A percentile compares a stretch with the other conserved stretches of the same genome.
Evolutionary conservation across 352 stramenopile genomes (phyloP).

Genomic region (Globisporangium middletonii): DNA sequence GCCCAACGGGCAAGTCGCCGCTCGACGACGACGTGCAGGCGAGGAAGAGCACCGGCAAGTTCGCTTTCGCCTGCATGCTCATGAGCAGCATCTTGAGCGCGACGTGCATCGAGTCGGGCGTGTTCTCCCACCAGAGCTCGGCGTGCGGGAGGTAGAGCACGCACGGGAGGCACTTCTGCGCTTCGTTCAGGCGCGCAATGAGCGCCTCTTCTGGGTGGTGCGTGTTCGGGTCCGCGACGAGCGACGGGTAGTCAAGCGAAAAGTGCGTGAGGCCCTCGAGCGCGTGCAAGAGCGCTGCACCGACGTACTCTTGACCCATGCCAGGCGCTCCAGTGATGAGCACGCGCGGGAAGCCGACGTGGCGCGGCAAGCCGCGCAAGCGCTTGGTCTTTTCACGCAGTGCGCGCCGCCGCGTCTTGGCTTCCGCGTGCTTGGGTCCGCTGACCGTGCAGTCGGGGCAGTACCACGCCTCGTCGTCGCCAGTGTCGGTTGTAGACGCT

Average conservation of each 20-base stretch:
- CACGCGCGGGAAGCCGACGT: constrained; percentile 62
- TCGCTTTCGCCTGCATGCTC: constrained; percentile 58
- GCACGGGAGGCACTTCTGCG: constrained; percentile 70
- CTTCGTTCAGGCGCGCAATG: constrained; percentile 60
- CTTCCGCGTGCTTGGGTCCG: constrained; percentile 15
- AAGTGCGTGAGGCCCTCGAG: constrained; percentile 76
- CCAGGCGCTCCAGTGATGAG: constrained; percentile 49
- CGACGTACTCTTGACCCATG: constrained; percentile 75
- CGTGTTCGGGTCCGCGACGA: constrained; percentile 63
- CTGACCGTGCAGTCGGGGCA: constrained; percentile 42
- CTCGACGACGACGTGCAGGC: constrained; percentile 46
- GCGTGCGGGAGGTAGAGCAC: constrained; percentile 75
- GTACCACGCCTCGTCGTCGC: constrained; percentile 32
- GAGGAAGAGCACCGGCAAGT: constrained; percentile 75
- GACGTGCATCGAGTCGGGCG: constrained; percentile 62
- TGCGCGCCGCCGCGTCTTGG: constrained; percentile 19
- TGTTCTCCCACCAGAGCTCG: constrained; percentile 75
- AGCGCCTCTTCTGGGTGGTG: constrained; percentile 74
- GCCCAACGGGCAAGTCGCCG: constrained; percentile 31
- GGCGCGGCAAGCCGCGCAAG: constrained; percentile 28
- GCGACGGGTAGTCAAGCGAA: constrained; percentile 72
- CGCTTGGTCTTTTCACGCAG: constrained; percentile 22
- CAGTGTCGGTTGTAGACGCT: not conserved
- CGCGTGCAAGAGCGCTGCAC: constrained; percentile 53
- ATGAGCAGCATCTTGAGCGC: constrained; percentile 80